Evolutionary conservation across 2,329 filamentous ascomycete genomes (phyloP).

Genomic region (Elsinoe ampelina): DNA sequence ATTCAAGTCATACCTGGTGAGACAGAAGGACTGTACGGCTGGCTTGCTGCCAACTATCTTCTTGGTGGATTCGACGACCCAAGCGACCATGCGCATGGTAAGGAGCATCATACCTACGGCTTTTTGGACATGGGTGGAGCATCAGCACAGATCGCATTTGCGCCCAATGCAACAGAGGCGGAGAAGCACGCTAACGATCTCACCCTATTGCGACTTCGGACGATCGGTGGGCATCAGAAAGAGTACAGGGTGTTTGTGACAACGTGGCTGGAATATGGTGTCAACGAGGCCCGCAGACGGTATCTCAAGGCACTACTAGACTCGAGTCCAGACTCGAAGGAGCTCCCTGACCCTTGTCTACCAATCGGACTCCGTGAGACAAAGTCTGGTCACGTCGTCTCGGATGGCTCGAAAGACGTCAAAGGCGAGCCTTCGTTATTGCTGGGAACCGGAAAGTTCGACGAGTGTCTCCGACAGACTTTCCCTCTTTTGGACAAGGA

Average conservation of each 20-base stretch:
- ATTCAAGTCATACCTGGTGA: slow-evolving; percentile 93
- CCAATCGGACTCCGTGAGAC: slow-evolving; percentile 67
- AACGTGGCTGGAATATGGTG: slow-evolving; percentile 96
- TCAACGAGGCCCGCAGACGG: slow-evolving; percentile 77
- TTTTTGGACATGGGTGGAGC: slow-evolving; percentile 98
- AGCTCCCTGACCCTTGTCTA: slow-evolving; percentile 84
- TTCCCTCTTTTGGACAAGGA: slow-evolving; percentile 87
- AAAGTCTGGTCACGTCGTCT: slow-evolving; percentile 54
- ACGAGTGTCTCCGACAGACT: slow-evolving; percentile 72
- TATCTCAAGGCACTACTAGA: slow-evolving; percentile 73
- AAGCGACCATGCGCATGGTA: slow-evolving; percentile 66
- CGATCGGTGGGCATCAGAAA: slow-evolving; percentile 62
- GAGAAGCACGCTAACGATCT: slow-evolving; percentile 83
- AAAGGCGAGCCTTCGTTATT: slow-evolving; percentile 44
- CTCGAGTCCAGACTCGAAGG: slow-evolving; percentile 55
- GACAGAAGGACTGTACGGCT: slow-evolving; percentile 92
- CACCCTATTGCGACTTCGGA: slow-evolving; percentile 75
- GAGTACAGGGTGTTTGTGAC: slow-evolving; percentile 92
- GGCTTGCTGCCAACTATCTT: slow-evolving; percentile 94
- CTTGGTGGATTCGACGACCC: slow-evolving; percentile 81
- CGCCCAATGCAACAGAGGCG: slow-evolving; percentile 83
- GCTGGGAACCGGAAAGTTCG: slow-evolving; percentile 76
- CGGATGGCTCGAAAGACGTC: slow-evolving; percentile 35
- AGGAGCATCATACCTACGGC: slow-evolving; percentile 87
- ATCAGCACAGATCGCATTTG: slow-evolving; percentile 95